phyloP scores from a whole-genome alignment of 2,329 filamentous ascomycete species.

The Dothistroma septosporum region DNA sequence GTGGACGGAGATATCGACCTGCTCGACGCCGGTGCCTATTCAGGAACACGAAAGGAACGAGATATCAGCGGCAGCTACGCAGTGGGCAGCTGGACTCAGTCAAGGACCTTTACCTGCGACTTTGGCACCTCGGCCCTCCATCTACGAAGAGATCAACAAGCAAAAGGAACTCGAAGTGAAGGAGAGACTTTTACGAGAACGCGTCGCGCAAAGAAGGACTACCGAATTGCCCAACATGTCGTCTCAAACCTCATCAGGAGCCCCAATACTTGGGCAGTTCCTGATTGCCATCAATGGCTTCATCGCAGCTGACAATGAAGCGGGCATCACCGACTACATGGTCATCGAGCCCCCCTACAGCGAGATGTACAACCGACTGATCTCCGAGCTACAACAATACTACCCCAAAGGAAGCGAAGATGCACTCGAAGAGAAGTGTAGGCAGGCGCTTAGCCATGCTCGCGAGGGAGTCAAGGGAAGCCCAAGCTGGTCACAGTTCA shows the following conservation, averaged over 20 bases:
- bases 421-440: slow-evolving; percentile 60
- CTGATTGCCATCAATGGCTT: slow-evolving; percentile 60
- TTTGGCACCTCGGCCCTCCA: neutral
- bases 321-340: slow-evolving; percentile 64
- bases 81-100: neutral
- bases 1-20: neutral
- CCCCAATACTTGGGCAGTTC: slow-evolving; percentile 56
- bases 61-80: neutral
- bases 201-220: neutral
- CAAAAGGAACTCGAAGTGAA: neutral
- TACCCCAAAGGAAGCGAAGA: slow-evolving; percentile 51
- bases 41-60: neutral
- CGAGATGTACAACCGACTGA: slow-evolving; percentile 64
- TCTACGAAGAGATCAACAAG: neutral
- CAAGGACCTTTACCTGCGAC: neutral
- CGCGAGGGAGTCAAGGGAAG: slow-evolving; percentile 61
- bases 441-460: slow-evolving; percentile 60
- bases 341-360: slow-evolving; percentile 69
- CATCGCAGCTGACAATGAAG: slow-evolving; percentile 61
- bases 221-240: slow-evolving; percentile 5
- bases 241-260: neutral
- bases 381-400: slow-evolving; percentile 59
- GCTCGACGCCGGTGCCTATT: neutral
- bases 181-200: neutral
- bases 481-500: slow-evolving; percentile 70